These are phyloP conservation scores for Leccinum subgranulosum DNA, from an alignment of 768 basidiomycete species.

Conservation along the genomic window DNA sequence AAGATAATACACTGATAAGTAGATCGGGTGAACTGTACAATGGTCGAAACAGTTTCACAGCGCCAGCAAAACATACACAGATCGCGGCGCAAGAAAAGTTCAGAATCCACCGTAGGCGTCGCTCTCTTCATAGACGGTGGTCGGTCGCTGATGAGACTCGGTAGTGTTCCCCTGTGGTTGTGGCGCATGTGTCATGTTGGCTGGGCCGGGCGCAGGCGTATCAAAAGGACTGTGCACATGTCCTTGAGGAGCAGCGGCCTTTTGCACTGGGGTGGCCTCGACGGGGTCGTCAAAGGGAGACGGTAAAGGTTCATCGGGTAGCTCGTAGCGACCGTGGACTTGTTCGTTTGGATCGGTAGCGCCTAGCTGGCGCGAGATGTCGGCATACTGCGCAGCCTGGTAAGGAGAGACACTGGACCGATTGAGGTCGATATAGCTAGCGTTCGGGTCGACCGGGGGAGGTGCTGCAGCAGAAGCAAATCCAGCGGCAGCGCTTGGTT, in stretches of 20 bases:
- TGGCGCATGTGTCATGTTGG: slow-evolving; percentile 9
- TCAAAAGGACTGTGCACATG: slow-evolving; percentile 20
- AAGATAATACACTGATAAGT: slow-evolving; percentile 27
- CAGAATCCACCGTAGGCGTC: slow-evolving; percentile 73
- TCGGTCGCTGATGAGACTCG: slow-evolving; percentile 37
- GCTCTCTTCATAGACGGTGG: slow-evolving; percentile 54
- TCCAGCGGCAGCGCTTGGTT: slow-evolving; percentile 15
- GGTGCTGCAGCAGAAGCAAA: slow-evolving; percentile 7
- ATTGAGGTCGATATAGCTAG: slow-evolving; percentile 61
- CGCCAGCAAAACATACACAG: slow-evolving; percentile 10
- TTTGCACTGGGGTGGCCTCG: slow-evolving; percentile 5
- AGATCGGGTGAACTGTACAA: slow-evolving; percentile 19
- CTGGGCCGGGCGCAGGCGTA: slow-evolving; percentile 8
- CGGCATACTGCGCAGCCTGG: slow-evolving; percentile 73
- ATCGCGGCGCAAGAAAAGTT: slow-evolving; percentile 8
- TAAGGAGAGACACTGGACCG: slow-evolving; percentile 71
- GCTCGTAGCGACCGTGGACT: slow-evolving; percentile 12
- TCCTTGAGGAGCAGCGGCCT: slow-evolving; percentile 36
- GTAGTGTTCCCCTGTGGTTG: slow-evolving; percentile 8
- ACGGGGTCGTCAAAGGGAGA: slow-evolving; percentile 28
- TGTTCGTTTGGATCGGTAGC: slow-evolving; percentile 21
- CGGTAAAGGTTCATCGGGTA: slow-evolving; percentile 24
- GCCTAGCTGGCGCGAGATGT: slow-evolving; percentile 59
- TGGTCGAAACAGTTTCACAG: slow-evolving; percentile 7
- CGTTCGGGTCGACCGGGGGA: slow-evolving; percentile 18